These are phyloP conservation scores for Pichia sp. DNA, from an alignment of 1,139 yeast species.

Conservation along the genomic window DNA sequence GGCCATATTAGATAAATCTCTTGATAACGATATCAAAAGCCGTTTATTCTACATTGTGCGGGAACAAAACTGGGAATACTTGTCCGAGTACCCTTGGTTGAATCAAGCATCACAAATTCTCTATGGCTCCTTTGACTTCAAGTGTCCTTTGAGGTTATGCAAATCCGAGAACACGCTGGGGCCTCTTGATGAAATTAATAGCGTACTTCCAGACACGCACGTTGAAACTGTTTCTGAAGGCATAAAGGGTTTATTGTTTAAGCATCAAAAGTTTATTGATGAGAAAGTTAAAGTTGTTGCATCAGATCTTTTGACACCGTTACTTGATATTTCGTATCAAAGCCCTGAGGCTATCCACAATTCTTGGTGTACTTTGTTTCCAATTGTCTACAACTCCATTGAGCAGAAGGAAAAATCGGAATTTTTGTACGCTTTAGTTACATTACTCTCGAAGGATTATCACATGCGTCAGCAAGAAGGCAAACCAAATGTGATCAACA, in stretches of 20 bases:
- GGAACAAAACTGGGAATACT: slow-evolving; percentile 95
- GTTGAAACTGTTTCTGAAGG: slow-evolving; percentile 6
- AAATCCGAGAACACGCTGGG: slow-evolving; percentile 50
- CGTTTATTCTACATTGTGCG: slow-evolving; percentile 77
- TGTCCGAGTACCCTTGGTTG: slow-evolving; percentile 92
- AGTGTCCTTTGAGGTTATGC: slow-evolving; percentile 38
- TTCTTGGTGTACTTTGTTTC: slow-evolving; percentile 85
- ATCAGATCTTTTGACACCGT: slow-evolving; percentile 56
- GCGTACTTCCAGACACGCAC: slow-evolving; percentile 23
- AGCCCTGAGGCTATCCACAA: slow-evolving; percentile 72
- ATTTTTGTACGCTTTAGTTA: slow-evolving; percentile 70
- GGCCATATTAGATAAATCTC: slow-evolving; percentile 70
- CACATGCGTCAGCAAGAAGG: slow-evolving; percentile 83
- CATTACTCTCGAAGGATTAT: slow-evolving; percentile 80
- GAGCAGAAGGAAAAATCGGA: slow-evolving; percentile 78
- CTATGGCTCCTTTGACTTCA: slow-evolving; percentile 65
- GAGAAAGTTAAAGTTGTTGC: slow-evolving; percentile 39
- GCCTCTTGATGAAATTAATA: slow-evolving; percentile 41
- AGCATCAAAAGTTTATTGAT: slow-evolving; percentile 42
- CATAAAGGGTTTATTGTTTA: slow-evolving; percentile 35
- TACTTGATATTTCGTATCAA: slow-evolving; percentile 76
- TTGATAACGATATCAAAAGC: slow-evolving; percentile 74
- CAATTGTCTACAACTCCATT: slow-evolving; percentile 65
- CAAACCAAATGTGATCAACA: slow-evolving; percentile 82
- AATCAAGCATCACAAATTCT: slow-evolving; percentile 88